A percentile compares a stretch with the other conserved stretches of the same genome.
Evolutionary conservation across 2,329 filamentous ascomycete species (phyloP).

Genomic region (Penicillium brevicompactum): DNA sequence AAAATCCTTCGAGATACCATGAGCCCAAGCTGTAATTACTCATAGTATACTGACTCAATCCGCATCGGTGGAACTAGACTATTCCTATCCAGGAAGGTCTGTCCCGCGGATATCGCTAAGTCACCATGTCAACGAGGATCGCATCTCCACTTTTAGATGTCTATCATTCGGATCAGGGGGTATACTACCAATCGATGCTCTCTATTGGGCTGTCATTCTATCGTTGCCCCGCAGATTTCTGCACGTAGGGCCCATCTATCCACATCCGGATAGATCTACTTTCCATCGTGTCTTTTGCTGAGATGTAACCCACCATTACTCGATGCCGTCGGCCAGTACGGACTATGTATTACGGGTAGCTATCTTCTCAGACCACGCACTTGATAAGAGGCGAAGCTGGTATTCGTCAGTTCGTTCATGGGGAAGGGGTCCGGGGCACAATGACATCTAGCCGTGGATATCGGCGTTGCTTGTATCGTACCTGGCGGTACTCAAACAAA

Average conservation of each 20-base stretch:
- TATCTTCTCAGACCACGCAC: background rate
- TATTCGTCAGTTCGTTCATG: background rate
- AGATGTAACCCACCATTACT: background rate
- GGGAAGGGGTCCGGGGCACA: too few species aligned
- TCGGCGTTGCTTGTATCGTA: too few species aligned
- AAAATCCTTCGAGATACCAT: background rate
- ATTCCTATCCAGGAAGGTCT: slow-evolving; percentile 4
- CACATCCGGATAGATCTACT: background rate
- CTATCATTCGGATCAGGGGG: too few species aligned
- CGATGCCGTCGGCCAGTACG: background rate
- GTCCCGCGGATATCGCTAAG: background rate
- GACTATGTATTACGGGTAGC: background rate
- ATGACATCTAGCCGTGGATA: too few species aligned
- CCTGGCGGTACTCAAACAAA: too few species aligned
- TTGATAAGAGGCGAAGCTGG: background rate
- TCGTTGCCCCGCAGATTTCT: background rate
- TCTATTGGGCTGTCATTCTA: background rate
- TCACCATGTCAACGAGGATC: background rate
- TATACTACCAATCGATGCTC: background rate
- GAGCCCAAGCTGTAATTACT: background rate
- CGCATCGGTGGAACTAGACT: background rate
- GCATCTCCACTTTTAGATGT: background rate
- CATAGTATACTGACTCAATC: background rate
- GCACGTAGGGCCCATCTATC: background rate
- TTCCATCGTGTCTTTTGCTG: background rate